Base-by-base conservation (phyloP, 768 basidiomycete genomes). In the Obba rivulosa region DNA sequence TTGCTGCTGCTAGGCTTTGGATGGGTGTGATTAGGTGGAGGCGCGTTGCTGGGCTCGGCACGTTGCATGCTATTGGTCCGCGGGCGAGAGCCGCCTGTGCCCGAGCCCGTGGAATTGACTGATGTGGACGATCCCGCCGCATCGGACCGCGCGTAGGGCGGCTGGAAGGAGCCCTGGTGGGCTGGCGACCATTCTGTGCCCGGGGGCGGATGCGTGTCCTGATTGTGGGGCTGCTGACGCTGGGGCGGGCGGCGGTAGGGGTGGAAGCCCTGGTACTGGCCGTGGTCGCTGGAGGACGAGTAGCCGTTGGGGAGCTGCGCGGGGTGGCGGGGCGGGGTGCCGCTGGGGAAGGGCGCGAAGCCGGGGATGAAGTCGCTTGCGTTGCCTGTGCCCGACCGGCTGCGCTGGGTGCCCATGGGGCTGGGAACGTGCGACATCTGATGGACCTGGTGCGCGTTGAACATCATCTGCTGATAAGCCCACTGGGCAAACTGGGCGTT, bases 401-500 rank as follows among this genome's bases (percentile, higher is more conserved):
- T 61, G 28, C 69, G 69, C 58, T 76, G 76, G 16, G 61, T 58
- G 1, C 56, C 38, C 38, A 62, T 48, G 22, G 54, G 57, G 24
- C 62, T 37, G 41, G 52, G 49, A 48, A 60, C 53, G 38, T 67
- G 65, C 41, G 63, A 64, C 43, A 74, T 74, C 58, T 71, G 73
- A 56, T 78, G 71, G n/a, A 73, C 69, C 50, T 70, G 70, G 51
- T 55, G 54, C 41, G 82, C 81, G 59, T 78, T 82, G 69, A 80
- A 85, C 81, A 92, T 82, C 88, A 91, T 90, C 60, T 91, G 88
- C 67, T 90, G 88, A 69, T 92, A 92, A 34, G 88, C 86, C 88
- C 89, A 92, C 64, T 87, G 86, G 3, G 87, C 83, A 48, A 82
- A 80, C 48, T 88, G 79, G 54, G 85, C 85, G 45, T 85, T 85